Conservation (phyloP, 352 stramenopile genomes). For the Globisporangium abappressorium region DNA sequence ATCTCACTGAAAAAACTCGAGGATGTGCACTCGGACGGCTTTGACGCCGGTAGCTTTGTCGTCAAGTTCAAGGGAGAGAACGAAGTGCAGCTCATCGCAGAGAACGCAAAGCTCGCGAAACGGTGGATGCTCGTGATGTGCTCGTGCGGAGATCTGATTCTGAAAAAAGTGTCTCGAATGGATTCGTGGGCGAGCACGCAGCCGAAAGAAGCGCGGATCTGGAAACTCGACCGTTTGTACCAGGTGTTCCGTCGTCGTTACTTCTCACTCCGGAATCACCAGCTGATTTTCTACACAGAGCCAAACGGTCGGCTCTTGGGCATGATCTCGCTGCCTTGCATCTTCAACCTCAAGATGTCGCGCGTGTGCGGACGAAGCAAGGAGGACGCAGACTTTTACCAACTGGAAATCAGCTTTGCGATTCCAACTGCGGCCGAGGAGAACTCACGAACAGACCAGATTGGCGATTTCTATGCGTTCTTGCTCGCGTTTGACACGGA, state of each 20-base stretch:
- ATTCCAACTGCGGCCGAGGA: conserved; percentile 59
- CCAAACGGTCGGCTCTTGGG: conserved; percentile 62
- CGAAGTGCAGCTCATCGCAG: conserved; percentile 67
- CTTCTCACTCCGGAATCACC: conserved; percentile 82
- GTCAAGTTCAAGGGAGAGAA: conserved; percentile 72
- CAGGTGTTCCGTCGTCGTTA: conserved; percentile 82
- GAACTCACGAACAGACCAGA: conserved; percentile 59
- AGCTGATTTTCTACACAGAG: conserved; percentile 78
- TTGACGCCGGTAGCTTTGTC: conserved; percentile 71
- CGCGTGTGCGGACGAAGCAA: conserved; percentile 70
- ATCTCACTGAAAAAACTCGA: conserved; percentile 78
- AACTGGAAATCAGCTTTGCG: conserved; percentile 82
- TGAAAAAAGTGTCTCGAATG: conserved; percentile 62
- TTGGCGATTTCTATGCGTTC: conserved; percentile 77
- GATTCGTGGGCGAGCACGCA: conserved; percentile 75
- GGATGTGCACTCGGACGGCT: conserved; percentile 73
- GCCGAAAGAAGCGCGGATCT: conserved; percentile 85
- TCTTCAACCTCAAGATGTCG: conserved; percentile 79
- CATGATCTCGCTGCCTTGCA: conserved; percentile 76
- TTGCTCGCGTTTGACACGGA: conserved; percentile 79
- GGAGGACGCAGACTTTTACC: conserved; percentile 76
- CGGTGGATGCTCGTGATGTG: conserved; percentile 89
- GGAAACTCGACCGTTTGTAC: conserved; percentile 85
- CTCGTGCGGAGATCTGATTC: conserved; percentile 72
- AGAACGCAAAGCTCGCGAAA: conserved; percentile 68